phyloP scores from a whole-genome alignment of 1,284 basidiomycete species.

The Taiwanofungus camphoratus region DNA sequence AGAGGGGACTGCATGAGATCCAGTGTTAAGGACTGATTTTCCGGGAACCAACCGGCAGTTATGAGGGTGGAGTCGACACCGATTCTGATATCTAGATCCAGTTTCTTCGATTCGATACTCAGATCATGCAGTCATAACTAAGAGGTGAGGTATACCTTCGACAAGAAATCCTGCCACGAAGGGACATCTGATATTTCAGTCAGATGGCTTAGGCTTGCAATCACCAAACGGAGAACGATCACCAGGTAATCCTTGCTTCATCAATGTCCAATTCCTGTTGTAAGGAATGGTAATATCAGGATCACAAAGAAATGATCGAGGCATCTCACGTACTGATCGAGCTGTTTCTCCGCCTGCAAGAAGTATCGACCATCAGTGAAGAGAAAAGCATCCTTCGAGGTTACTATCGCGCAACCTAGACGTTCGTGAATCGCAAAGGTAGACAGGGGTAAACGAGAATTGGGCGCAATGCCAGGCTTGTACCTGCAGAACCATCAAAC shows the following conservation, averaged over 20 bases:
- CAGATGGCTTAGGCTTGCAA: too few relatives aligned
- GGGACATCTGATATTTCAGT: conserved; percentile 58
- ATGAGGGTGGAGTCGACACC: conserved; percentile 83
- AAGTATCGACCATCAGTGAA: conserved; percentile 96
- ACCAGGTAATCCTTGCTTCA: conserved; percentile 86
- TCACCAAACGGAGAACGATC: conserved; percentile 4
- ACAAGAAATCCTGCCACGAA: conserved; percentile 85
- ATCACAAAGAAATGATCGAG: background rate
- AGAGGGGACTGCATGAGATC: too few relatives aligned
- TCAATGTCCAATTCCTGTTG: conserved; percentile 84
- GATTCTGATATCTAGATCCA: conserved; percentile 57
- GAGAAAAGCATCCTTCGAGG: conserved; percentile 64
- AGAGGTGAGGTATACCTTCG: conserved; percentile 45
- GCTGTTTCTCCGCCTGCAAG: conserved; percentile 85
- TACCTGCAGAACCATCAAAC: conserved; percentile 91
- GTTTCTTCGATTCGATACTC: conserved; percentile 42
- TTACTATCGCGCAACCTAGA: conserved; percentile 77
- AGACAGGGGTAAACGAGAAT: background rate
- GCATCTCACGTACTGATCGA: conserved; percentile 58
- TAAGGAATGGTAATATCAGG: background rate
- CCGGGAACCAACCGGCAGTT: conserved; percentile 40
- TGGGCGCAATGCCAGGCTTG: conserved; percentile 8
- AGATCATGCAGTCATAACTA: background rate
- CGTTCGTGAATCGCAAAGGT: background rate
- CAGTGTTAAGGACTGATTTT: conserved; percentile 6